These are phyloP conservation scores for Ilyonectria destructans DNA, from an alignment of 2,329 filamentous ascomycete species.

Conservation along the genomic window DNA sequence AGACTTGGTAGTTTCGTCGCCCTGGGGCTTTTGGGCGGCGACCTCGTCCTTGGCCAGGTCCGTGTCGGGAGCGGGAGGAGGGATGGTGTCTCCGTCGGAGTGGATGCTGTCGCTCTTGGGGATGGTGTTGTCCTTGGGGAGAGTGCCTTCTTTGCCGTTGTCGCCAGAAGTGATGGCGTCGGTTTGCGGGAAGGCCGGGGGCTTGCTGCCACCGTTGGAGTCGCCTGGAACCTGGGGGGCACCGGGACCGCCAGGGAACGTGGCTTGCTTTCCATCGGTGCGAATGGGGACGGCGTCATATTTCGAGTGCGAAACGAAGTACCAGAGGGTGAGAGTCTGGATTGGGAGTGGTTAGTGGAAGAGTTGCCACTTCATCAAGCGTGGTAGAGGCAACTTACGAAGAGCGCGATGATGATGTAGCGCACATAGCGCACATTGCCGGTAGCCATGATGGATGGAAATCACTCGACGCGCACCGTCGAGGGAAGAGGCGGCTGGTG, in stretches of 20 bases:
- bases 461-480: constrained; percentile 37
- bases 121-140: too few species aligned
- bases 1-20: constrained; percentile 16
- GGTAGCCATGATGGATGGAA: constrained; percentile 70
- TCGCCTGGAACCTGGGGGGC: constrained; percentile 44
- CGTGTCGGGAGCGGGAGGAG: constrained; percentile 31
- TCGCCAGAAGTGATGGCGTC: constrained; percentile 16
- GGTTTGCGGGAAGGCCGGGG: constrained; percentile 46
- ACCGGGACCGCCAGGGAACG: constrained; percentile 47
- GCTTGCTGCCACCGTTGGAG: constrained; percentile 39
- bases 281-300: constrained; percentile 60
- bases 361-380: constrained; percentile 21
- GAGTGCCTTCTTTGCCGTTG: neutral
- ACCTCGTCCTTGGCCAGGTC: constrained; percentile 40
- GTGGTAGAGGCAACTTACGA: constrained; percentile 72
- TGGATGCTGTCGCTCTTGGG: neutral
- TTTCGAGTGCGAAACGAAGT: constrained; percentile 80
- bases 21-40: constrained; percentile 42
- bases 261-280: constrained; percentile 32
- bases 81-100: constrained; percentile 1
- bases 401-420: constrained; percentile 86
- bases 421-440: constrained; percentile 82
- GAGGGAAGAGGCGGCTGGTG: constrained; percentile 29
- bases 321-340: constrained; percentile 70
- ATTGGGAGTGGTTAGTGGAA: constrained; percentile 32